Percentiles rank a stretch among this genome's conserved stretches.
phyloP scores from a whole-genome alignment of 192 early-diverging fungal species.

The Phycomyces nitens region DNA sequence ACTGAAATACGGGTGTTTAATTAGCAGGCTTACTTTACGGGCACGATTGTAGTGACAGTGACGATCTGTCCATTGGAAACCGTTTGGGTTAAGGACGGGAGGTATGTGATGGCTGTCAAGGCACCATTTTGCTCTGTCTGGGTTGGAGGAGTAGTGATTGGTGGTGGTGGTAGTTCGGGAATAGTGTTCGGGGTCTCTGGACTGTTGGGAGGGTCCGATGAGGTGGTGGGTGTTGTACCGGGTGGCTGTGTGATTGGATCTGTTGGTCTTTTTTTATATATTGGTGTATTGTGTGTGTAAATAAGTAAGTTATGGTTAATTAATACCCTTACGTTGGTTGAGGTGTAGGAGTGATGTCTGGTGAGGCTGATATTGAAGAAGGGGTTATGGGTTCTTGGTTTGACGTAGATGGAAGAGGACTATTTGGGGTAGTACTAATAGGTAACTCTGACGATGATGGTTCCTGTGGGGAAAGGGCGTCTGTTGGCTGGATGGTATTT shows the following conservation, averaged over 20 bases:
- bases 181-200: neutral
- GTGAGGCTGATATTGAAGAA: neutral
- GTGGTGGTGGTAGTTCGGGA: neutral
- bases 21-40: conserved; percentile 15
- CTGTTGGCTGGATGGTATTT: neutral
- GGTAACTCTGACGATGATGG: neutral
- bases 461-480: neutral
- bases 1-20: neutral
- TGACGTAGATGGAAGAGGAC: neutral
- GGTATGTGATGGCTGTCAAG: neutral
- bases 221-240: neutral
- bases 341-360: neutral
- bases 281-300: neutral
- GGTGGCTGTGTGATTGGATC: neutral
- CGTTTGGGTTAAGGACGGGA: conserved; percentile 4
- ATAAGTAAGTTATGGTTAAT: neutral
- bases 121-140: neutral
- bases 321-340: neutral
- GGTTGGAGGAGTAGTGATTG: neutral
- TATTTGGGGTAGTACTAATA: neutral
- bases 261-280: neutral
- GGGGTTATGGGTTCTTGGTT: neutral
- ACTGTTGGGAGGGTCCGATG: neutral
- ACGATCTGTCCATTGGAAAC: conserved; percentile 7
- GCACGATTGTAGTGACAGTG: conserved; percentile 10